Evolutionary conservation across 2,329 filamentous ascomycete genomes (phyloP), one percentile per base, ranked within the genome.

Genomic region (Colletotrichum navitas): DNA sequence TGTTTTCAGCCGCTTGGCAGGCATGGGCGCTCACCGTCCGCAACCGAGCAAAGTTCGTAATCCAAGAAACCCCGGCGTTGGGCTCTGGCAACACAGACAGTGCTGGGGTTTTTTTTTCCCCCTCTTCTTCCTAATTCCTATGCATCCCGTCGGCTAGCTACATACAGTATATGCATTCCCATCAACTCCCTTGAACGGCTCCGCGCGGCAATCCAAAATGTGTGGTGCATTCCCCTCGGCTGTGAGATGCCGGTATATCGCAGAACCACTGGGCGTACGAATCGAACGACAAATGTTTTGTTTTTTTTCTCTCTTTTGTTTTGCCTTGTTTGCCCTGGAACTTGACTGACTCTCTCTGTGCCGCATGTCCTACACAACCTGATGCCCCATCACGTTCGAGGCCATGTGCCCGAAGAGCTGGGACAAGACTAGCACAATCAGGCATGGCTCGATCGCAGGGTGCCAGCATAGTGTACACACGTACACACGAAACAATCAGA

Each of bases 1-100:
- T 71, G 68, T 66, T 68, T 71, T 63, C 21, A 68, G 64, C 64
- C 68, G 68, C 68, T 71, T 71, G 68, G 68, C 68, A 65, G n/a
- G 63, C 64, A 68, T 63, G 68, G 68, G 63, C 49, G 54, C 36
- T 68, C 34, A 71, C 64, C 63, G 60, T 39, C 34, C 52, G 56
- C 29, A 58, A 45, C 68, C 56, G 68, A 71, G 63, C 68, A 68
- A 58, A 49, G 43, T 18, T 52, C 21, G 5, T 18, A 58, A 32
- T 5, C 43, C 43, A 45, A 43, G 41, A 43, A 21, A 18, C 43
- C 21, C 43, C 24, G 56, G 18, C 39, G 36, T 52, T 29, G 56
- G 64, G 45, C 45, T 61, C 47, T 51, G 36, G 10, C 10, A 2
- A 12, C 2, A 39, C 10, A 39, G 11, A 12, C 36, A 39, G 1